Evolutionary conservation across 805 yeast genomes (phyloP), one percentile per base, ranked within the genome.

Genomic region (Suhomyces xylopsoci): DNA sequence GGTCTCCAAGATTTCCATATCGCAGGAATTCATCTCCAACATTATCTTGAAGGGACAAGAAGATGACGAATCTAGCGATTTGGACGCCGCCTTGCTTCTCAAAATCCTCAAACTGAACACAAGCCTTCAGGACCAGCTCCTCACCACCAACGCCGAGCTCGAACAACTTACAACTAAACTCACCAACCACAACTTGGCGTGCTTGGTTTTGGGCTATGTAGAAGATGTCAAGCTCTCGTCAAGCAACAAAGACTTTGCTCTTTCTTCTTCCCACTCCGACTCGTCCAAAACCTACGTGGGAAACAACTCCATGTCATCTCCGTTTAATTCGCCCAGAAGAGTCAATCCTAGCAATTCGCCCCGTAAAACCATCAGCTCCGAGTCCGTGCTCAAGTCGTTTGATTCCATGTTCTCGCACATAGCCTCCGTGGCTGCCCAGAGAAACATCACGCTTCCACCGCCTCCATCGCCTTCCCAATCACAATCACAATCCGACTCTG

Each of bases 41-140:
- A 57, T 72, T 12, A 58, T 69, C 20, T 51, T 57, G 22, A 56
- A 59, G 22, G 53, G 56, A 2, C 92, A 83, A 48, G 78, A 72
- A 15, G 90, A 78, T 88, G 65, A 45, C 88, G 67, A 20, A 96
- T 38, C 42, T n/a, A 38, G 24, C 22, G 97, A 47, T 10, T 49
- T 74, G 48, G 78, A 73, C 51, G 42, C 65, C 12, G 53, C 55
- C 15, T 57, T 69, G 8, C 55, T 73, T 34, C 45, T 64, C 30
- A 70, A 73, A 48, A 62, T 74, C 36, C 55, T 73, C 45, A 68
- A 67, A 53, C 70, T 71, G 54, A 69, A 64, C 43, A 61, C 62
- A 19, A 52, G 62, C 10, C 62, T 75, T 47, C 76, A 71, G 51
- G 58, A 63, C 50, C 69, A 71, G 49, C 56, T 72, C 26, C 56